Evolutionary conservation across 305 asterid species (phyloP).

Genomic region (Vinca major): DNA sequence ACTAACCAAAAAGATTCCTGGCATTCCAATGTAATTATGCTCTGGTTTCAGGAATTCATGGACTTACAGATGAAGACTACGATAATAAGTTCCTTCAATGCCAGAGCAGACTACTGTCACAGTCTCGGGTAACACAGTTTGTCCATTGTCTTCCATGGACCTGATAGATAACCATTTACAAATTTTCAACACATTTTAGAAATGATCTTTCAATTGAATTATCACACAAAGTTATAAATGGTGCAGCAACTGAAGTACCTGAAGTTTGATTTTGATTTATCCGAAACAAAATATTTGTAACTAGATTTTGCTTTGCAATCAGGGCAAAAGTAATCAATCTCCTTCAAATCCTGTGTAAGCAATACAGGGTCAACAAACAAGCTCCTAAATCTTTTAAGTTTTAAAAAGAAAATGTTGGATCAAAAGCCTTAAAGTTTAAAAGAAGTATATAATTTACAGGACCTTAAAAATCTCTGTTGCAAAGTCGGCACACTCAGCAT

Average conservation of each 20-base stretch:
- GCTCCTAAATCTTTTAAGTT: slow-evolving; percentile 9
- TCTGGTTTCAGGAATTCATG: slow-evolving; percentile 1
- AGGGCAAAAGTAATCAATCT: slow-evolving; percentile 64
- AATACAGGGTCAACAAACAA: slow-evolving; percentile 18
- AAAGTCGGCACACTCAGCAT: slow-evolving; percentile 76
- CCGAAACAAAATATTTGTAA: slow-evolving; percentile 26
- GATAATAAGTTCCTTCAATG: slow-evolving; percentile 61
- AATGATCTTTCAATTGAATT: slow-evolving; percentile 8
- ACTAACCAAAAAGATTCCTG: neutral
- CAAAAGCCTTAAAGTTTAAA: neutral
- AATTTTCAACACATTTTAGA: slow-evolving; percentile 4
- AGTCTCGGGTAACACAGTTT: slow-evolving; percentile 44
- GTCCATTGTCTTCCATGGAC: slow-evolving; percentile 34
- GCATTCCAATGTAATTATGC: no score
- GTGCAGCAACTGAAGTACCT: slow-evolving; percentile 33
- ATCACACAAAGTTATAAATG: slow-evolving; percentile 14
- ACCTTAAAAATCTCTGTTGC: slow-evolving; percentile 58
- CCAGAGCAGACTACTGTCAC: slow-evolving; percentile 68
- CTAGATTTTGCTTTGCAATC: slow-evolving; percentile 53
- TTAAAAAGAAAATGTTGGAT: neutral
- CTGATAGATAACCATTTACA: slow-evolving; percentile 25
- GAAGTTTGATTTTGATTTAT: slow-evolving; percentile 24
- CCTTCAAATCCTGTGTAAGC: slow-evolving; percentile 49
- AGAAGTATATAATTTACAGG: slow-evolving; percentile 9
- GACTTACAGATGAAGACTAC: slow-evolving; percentile 77